Conservation (phyloP, 106 monocot species). For the Dioscorea zingiberensis region DNA sequence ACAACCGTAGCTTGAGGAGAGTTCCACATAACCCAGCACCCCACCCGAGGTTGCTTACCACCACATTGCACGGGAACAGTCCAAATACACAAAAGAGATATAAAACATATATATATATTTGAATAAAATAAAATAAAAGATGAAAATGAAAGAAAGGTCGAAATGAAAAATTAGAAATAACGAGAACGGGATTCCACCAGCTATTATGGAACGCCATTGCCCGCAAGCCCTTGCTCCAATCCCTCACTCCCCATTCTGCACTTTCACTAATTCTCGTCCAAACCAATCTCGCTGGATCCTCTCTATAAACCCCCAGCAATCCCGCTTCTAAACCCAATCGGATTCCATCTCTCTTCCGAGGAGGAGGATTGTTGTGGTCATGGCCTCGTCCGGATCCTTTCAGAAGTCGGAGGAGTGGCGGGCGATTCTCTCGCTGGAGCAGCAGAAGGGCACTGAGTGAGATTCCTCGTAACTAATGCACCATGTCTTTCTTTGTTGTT, state of each 20-base stretch:
- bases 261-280: background rate
- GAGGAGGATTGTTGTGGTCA: constrained; percentile 5
- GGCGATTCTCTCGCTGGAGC: constrained; percentile 79
- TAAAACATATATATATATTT: no score
- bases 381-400: constrained; percentile 44
- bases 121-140: no score
- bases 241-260: background rate
- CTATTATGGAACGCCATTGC: background rate
- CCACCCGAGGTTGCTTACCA: no score
- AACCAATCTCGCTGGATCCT: background rate
- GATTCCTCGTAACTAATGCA: background rate
- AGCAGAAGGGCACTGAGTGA: constrained; percentile 91
- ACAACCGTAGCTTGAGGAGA: no score
- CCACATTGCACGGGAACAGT: no score
- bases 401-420: constrained; percentile 88
- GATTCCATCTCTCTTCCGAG: background rate
- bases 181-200: background rate
- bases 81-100: no score
- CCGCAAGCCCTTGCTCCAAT: background rate
- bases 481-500: no score
- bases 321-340: no score
- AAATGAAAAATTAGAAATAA: no score
- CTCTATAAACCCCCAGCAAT: no score
- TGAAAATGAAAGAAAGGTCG: no score
- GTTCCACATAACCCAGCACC: no score